Base-by-base conservation (phyloP, 2,329 filamentous ascomycete species). In the Cladophialophora carrionii region DNA sequence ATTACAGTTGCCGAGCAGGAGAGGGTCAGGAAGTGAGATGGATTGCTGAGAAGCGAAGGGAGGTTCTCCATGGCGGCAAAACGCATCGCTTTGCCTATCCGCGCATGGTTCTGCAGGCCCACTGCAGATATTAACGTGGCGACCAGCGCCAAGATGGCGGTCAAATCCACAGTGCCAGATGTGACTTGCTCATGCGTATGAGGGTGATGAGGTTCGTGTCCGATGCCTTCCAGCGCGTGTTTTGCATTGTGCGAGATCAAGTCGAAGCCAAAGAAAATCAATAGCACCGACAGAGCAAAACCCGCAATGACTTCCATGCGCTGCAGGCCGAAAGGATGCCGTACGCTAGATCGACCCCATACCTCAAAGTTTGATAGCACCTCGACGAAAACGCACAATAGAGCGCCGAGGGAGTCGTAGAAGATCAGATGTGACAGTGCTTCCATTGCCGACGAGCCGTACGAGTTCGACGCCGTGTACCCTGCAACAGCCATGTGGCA, bases 241-340 rank as follows among this genome's bases (percentile, higher is more conserved):
- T 96, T 95, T 17, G 96, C 82, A 66, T 92, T 94, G 76, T 99
- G 95, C 48, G 91, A 96, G 67, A 99, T 89, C 56, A 99, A 86
- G 73, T 99, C 95, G 73, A 98, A 89, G 22, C 94, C 94, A 82
- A 96, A 96, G 78, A 99, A 99, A n/a, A 96, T 86, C 12, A 99
- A 85, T 67, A 97, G 92, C 46, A 99, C 90, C 58, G 92, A 96
- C 87, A 98, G 92, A 66, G 93, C 95, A 70, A 99, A 96, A 20
- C 95, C 95, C 41, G 93, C 92, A 17, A 99, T 85, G 4, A 99
- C 94, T 77, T 99, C 95, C 64, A 91, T 90, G 61, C 95, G 87
- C 79, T 97, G 92, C 26, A 99, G 85, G 3, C 86, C 93, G 74
- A 99, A 99, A 0, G 95, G 95, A 78, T 99, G 92, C 26, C 93